Evolutionary conservation across 2,329 filamentous ascomycete species (phyloP), one percentile per base, ranked within the genome.

Genomic region (Diaporthe citrichinensis): DNA sequence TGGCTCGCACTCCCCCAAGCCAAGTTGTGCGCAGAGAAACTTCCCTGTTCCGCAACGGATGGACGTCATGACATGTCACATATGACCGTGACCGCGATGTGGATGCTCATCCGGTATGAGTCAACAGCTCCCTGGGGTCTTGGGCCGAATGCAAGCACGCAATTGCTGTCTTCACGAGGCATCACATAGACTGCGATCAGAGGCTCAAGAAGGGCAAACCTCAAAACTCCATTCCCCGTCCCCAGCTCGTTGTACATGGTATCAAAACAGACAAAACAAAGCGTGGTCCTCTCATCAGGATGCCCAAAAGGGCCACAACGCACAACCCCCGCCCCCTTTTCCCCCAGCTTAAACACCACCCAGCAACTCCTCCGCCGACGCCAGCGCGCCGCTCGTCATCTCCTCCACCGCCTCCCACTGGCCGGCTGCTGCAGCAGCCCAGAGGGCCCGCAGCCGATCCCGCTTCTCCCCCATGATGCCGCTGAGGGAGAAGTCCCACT

Each of bases 401-500:
- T 72, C 58, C 25, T 72, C 46, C 46, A 74, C 57, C 36, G 46
- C 46, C 46, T 57, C 67, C 46, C 68, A 74, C n/a, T 49, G 12
- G 31, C 51, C 39, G 36, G 49, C 57, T 14, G 53, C 39, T 8
- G 68, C 73, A 20, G 73, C 73, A 31, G 28, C 46, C 57, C 68
- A 65, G 67, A 74, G 51, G 25, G 7, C 31, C 49, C n/a, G 58
- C 41, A 74, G 58, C 67, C 34, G 41, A 28, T 51, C 53, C n/a
- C 57, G 46, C 57, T 65, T 44, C 67, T 62, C 68, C 49, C 28
- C 20, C 73, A 71, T 49, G 67, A 72, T 34, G 36, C 31, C 46
- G 20, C 14, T 46, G 25, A 74, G 68, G 25, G 68, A 65, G 44
- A 72, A 61, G 55, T 71, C 46, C 55, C 68, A 74, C 67, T 55